Base-by-base conservation (phyloP, 345 rosid species). In the Melastoma malabathricum region DNA sequence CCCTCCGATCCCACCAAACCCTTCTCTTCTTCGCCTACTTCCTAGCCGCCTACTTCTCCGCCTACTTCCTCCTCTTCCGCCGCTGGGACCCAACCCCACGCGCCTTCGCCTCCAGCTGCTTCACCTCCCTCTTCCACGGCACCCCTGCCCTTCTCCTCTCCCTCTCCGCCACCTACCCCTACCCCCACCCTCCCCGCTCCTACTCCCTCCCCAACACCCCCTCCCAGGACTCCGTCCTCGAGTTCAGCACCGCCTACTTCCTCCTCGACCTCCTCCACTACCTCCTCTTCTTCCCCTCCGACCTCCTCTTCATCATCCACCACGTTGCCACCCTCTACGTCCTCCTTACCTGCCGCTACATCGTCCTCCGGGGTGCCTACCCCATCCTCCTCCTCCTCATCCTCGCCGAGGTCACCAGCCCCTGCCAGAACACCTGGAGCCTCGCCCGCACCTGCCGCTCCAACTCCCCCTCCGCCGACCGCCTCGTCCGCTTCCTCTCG, bases 241-340 rank as follows among this genome's bases (percentile, higher is more conserved):
- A 90, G n/a, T 84, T 65, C 80, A 83, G 96, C 57, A 68, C 73
- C 57, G 88, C 79, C 12, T 90, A 83, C 61, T 90, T 90, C 85
- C 59, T 68, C 15, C 19, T 72, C 39, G 98, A 82, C 71, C 81
- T 86, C 22, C 44, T 81, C 20, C 98, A 90, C 63, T 83, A 82
- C 74, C 18, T 82, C 1, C 27, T 76, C 44, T 82, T 83, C 72
- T 46, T 64, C 70, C 98, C 89, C 4, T 51, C 18, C 27, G 92
- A 86, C 43, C 13, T 52, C 15, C 76, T 90, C 75, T 84, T 90
- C 79, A 80, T 86, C 46, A 67, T 81, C 71, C 98, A 86, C 68
- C 98, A 90, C 51, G n/a, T 78, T 1, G 92, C 84, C 1, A 84
- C 98, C 1, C 64, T 90, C 1, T 86, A 76, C 57, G 96, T 90